These are phyloP conservation scores for Globisporangium echinulatum DNA, from an alignment of 352 stramenopile genomes.

Conservation along the genomic window DNA sequence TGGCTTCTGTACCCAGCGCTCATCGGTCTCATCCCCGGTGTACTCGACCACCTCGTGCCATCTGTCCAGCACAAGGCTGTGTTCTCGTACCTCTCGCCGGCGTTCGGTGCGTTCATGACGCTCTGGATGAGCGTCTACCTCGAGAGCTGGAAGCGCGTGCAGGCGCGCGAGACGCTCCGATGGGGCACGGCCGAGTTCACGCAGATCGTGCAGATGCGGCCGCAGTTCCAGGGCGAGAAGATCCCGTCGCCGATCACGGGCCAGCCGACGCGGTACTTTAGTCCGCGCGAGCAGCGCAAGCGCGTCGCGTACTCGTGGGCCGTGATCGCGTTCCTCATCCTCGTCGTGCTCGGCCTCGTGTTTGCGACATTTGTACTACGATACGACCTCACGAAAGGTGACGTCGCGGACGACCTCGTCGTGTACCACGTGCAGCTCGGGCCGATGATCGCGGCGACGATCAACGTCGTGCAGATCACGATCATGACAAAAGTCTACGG, in stretches of 20 bases:
- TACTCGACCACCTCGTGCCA: slow-evolving; percentile 56
- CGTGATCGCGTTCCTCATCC: slow-evolving; percentile 70
- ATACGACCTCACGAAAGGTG: slow-evolving; percentile 64
- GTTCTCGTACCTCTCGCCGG: slow-evolving; percentile 69
- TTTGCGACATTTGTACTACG: slow-evolving; percentile 72
- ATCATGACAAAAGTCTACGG: slow-evolving; percentile 92
- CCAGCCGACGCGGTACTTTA: slow-evolving; percentile 60
- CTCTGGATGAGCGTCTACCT: slow-evolving; percentile 89
- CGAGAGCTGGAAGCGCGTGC: slow-evolving; percentile 87
- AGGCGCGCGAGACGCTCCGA: slow-evolving; percentile 64
- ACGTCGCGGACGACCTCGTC: slow-evolving; percentile 46
- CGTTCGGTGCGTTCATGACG: slow-evolving; percentile 83
- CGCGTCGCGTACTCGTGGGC: slow-evolving; percentile 73
- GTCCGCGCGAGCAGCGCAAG: slow-evolving; percentile 57
- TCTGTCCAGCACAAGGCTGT: slow-evolving; percentile 42
- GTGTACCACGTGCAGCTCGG: slow-evolving; percentile 62
- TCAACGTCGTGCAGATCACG: slow-evolving; percentile 78
- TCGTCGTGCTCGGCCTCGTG: slow-evolving; percentile 70
- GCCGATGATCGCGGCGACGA: slow-evolving; percentile 59
- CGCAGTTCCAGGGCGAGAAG: slow-evolving; percentile 68
- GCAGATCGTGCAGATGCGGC: slow-evolving; percentile 57
- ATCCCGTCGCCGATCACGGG: slow-evolving; percentile 76
- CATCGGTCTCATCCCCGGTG: slow-evolving; percentile 85
- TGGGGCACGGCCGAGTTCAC: slow-evolving; percentile 83
- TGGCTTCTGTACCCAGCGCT: slow-evolving; percentile 93